Percentiles rank a stretch among this genome's conserved stretches.
phyloP scores from a whole-genome alignment of 108 stramenopile species.

The Nitzschia putrida region DNA sequence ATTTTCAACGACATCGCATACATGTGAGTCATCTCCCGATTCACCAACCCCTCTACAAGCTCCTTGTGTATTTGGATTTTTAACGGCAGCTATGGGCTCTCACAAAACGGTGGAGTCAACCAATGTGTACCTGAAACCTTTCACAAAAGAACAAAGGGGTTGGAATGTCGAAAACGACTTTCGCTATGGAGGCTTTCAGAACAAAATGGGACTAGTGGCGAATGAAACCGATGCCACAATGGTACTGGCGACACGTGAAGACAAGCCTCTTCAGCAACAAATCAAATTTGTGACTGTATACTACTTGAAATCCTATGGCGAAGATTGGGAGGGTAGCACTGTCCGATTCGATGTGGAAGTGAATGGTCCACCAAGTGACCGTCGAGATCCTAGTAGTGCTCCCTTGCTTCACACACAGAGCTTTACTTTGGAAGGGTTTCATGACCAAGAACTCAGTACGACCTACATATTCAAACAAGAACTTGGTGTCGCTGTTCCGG shows the following conservation, averaged over 20 bases:
- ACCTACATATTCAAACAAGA: constrained; percentile 14
- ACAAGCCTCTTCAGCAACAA: constrained; percentile 15
- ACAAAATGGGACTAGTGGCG: constrained; percentile 60
- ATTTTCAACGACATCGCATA: not conserved
- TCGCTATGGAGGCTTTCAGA: constrained; percentile 42
- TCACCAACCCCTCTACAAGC: not conserved
- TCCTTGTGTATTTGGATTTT: constrained; percentile 39
- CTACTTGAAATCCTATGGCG: constrained; percentile 66
- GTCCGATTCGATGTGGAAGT: constrained; percentile 42
- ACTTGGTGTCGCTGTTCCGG: not conserved
- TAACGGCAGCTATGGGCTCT: constrained; percentile 37
- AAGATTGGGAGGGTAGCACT: constrained; percentile 49
- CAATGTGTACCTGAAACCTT: constrained; percentile 35
- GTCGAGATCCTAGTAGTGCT: no score
- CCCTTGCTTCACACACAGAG: not conserved
- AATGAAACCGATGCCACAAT: constrained; percentile 29
- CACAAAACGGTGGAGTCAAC: constrained; percentile 28
- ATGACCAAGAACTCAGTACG: constrained; percentile 27
- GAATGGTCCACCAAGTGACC: constrained; percentile 10
- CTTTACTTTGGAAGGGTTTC: constrained; percentile 28
- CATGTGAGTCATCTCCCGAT: not conserved
- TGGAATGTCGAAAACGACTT: constrained; percentile 57
- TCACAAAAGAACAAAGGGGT: constrained; percentile 42
- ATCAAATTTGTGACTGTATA: constrained; percentile 45
- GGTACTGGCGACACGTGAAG: constrained; percentile 7